These are phyloP conservation scores for Parachlorella kessleri DNA, from an alignment of 139 green algal genomes.

Conservation along the genomic window DNA sequence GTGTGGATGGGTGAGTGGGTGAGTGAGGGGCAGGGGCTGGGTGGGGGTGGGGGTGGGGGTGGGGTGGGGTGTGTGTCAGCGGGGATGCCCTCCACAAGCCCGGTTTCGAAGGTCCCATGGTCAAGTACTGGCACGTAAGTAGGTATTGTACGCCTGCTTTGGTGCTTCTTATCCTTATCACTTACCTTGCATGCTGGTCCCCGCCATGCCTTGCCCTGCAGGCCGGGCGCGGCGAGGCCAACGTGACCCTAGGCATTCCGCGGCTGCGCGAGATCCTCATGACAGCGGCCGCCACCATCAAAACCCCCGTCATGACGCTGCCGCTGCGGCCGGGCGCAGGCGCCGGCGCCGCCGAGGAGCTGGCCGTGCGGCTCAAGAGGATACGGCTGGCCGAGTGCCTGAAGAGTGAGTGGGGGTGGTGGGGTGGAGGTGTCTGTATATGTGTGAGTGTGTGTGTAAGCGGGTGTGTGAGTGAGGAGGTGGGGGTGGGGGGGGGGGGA, in stretches of 20 bases:
- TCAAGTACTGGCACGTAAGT: no score
- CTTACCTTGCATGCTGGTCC: neutral
- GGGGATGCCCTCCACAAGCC: neutral
- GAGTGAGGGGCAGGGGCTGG: no score
- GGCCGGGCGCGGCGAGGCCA: slow-evolving; percentile 90
- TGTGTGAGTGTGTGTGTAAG: no score
- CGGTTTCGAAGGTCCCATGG: neutral
- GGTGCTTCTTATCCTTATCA: no score
- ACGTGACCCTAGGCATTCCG: slow-evolving; percentile 98
- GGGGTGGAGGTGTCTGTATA: neutral
- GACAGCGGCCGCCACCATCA: slow-evolving; percentile 85
- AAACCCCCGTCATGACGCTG: slow-evolving; percentile 95
- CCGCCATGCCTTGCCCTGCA: slow-evolving; percentile 30
- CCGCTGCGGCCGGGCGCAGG: slow-evolving; percentile 55
- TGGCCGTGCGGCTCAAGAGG: slow-evolving; percentile 79
- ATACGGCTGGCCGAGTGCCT: slow-evolving; percentile 83
- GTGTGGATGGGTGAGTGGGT: no score
- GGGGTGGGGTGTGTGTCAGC: neutral
- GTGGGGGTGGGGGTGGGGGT: neutral
- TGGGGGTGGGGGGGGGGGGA: no score
- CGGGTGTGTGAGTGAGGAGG: no score
- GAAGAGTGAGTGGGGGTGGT: slow-evolving; percentile 12
- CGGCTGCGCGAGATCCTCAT: slow-evolving; percentile 97
- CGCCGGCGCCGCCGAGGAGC: slow-evolving; percentile 20
- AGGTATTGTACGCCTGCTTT: no score